phyloP scores from a whole-genome alignment of 495 filamentous ascomycete species.

The Penicillium herquei region DNA sequence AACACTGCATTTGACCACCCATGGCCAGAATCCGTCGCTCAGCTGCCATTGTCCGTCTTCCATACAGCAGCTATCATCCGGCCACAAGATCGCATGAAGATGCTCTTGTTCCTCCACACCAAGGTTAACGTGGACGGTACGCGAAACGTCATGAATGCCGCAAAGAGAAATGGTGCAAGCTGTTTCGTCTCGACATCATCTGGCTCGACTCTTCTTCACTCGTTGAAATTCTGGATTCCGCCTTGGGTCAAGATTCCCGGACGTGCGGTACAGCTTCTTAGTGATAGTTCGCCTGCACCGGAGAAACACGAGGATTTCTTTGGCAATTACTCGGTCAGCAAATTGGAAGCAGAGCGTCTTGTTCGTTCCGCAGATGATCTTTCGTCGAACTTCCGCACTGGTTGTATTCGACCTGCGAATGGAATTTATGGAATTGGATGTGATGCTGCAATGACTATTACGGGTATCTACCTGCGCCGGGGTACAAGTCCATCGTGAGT shows the following conservation, averaged over 20 bases:
- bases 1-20: constrained; percentile 47
- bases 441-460: constrained; percentile 45
- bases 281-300: constrained; percentile 46
- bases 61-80: constrained; percentile 57
- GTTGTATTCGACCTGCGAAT: constrained; percentile 56
- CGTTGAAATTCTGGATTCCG: constrained; percentile 46
- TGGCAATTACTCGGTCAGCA: constrained; percentile 54
- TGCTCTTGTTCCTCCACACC: constrained; percentile 43
- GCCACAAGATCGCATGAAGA: constrained; percentile 45
- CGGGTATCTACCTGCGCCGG: constrained; percentile 32
- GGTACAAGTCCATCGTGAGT: constrained; percentile 41
- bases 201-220: constrained; percentile 45
- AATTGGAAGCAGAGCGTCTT: constrained; percentile 52
- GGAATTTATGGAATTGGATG: constrained; percentile 58
- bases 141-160: constrained; percentile 46
- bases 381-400: constrained; percentile 49
- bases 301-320: constrained; percentile 50
- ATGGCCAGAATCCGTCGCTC: constrained; percentile 45
- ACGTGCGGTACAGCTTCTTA: constrained; percentile 42
- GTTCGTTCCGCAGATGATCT: constrained; percentile 46
- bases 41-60: constrained; percentile 54
- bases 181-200: constrained; percentile 58
- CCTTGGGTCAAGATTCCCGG: constrained; percentile 45
- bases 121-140: constrained; percentile 58
- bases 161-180: constrained; percentile 44